Base-by-base conservation (phyloP, 208 protist species). In the Phytomonas sp. region DNA sequence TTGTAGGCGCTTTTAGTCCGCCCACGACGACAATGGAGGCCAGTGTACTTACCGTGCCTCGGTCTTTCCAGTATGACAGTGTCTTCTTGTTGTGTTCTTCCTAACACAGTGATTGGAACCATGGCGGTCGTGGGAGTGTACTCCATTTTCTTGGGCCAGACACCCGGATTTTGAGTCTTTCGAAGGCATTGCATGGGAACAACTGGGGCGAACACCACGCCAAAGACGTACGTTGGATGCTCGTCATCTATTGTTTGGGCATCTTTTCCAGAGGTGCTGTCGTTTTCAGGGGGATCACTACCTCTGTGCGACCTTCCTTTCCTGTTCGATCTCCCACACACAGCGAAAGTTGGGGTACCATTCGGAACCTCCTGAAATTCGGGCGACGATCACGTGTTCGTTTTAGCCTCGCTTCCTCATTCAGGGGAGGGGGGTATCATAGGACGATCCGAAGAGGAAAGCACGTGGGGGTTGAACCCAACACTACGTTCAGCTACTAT, bases 81-180 rank as follows among this genome's bases (percentile, higher is more conserved):
- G 79, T 94, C 52, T 76, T 19, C 60, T 84, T 66, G 86, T 88
- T 2, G 0, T 80, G 26, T 19, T 72, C 23, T 66, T 88, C 80
- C 91, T 19, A 14, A 65, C 16, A 23, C 7, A 14, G 5, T 84
- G 6, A 83, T 91, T 8, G 86, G 72, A 10, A 31, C 56, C 23
- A 67, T 92, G 37, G 92, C 84, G 0, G 77, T 92, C 2, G 19
- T 91, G 49, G 89, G 82, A 4, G 92, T 94, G 66, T 81, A 94
- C 70, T 94, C 91, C 1, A 67, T 92, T 62, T 66, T 66, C 86
- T n/a, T 92, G 84, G 59, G 73, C 91, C 0, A 83, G 91, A 37
- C 59, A 29, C 16, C 73, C 92, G 19, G 56, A 79, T 31, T 72
- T 94, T 26, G 77, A 82, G 59, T 91, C 86, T 26, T 94, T 92